A percentile compares a stretch with the other conserved stretches of the same genome.
Evolutionary conservation across 2,329 filamentous ascomycete genomes (phyloP).

Genomic region (Calonectria ilicicola): DNA sequence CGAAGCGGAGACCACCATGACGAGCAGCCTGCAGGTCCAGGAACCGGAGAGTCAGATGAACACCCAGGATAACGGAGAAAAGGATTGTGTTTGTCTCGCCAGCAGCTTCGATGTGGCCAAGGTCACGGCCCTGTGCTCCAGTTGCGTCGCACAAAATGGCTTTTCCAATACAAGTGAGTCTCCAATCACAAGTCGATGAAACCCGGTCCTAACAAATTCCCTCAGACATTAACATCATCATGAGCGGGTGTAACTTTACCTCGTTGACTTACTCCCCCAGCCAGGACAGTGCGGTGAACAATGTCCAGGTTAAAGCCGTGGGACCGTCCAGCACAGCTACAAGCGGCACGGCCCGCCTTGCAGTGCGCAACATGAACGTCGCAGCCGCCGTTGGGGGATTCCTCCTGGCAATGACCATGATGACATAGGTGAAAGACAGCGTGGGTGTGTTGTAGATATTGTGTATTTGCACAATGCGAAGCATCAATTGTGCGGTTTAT

Average conservation of each 20-base stretch:
- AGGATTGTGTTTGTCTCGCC: conserved; percentile 53
- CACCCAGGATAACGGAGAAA: conserved; percentile 43
- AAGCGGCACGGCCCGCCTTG: not conserved
- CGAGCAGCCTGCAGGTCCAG: conserved; percentile 9
- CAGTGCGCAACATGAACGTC: not conserved
- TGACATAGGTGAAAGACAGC: not conserved
- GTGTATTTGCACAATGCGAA: conserved; percentile 19
- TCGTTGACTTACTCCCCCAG: conserved; percentile 43
- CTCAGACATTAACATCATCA: conserved; percentile 52
- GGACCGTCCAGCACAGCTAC: conserved; percentile 35
- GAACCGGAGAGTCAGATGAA: conserved; percentile 32
- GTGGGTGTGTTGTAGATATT: conserved; percentile 15
- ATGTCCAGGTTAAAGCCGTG: conserved; percentile 50
- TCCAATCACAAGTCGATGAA: not conserved
- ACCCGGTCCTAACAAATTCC: not conserved
- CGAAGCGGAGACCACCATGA: conserved; percentile 5
- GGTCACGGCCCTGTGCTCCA: conserved; percentile 53
- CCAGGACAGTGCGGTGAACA: conserved; percentile 47
- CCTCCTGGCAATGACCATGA: not conserved
- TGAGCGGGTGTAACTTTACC: conserved; percentile 50
- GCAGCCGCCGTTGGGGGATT: not conserved
- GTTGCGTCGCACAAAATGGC: conserved; percentile 50
- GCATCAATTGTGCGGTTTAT: conserved; percentile 22
- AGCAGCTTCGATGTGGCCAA: conserved; percentile 54
- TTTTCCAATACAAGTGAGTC: conserved; percentile 48